A percentile compares a stretch with the other conserved stretches of the same genome.
Conservation (phyloP, 2,329 filamentous ascomycete species). For the Sclerotinia minor region DNA sequence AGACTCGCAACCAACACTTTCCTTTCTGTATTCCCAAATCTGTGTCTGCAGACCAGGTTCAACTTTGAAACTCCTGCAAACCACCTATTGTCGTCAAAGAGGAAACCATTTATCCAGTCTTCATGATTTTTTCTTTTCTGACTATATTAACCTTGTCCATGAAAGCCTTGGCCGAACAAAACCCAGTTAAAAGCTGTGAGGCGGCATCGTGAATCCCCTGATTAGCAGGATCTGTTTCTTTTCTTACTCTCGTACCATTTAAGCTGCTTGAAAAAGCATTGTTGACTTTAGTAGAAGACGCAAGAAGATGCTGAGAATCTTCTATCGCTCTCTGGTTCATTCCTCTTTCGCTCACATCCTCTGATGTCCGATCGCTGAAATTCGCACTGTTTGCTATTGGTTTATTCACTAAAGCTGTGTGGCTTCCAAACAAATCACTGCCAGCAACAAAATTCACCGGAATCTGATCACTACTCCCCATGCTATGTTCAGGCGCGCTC, state of each 20-base stretch:
- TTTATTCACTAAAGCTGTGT: not conserved
- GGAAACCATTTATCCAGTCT: not conserved
- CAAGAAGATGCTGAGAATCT: not conserved
- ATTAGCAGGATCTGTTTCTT: conserved; percentile 7
- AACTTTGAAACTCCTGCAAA: not conserved
- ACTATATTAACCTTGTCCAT: conserved; percentile 5
- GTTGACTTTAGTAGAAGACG: not conserved
- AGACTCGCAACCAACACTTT: not conserved
- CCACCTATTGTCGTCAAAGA: not conserved
- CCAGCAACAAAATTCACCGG: conserved; percentile 25
- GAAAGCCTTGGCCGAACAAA: conserved; percentile 19
- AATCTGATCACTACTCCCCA: not conserved
- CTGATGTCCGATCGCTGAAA: too few species aligned
- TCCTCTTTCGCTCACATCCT: not conserved
- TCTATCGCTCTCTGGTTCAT: not conserved
- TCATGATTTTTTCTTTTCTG: conserved; percentile 1
- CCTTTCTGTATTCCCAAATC: not conserved
- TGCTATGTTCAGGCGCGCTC: not conserved
- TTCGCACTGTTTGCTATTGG: not conserved
- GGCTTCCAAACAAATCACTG: conserved; percentile 31
- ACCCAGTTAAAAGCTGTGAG: conserved; percentile 18
- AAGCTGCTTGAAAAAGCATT: not conserved
- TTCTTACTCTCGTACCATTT: conserved; percentile 8
- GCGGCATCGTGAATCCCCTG: conserved; percentile 17
- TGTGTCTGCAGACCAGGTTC: not conserved